Base-by-base conservation (phyloP, 2,329 filamentous ascomycete species). In the Colletotrichum karsti region DNA sequence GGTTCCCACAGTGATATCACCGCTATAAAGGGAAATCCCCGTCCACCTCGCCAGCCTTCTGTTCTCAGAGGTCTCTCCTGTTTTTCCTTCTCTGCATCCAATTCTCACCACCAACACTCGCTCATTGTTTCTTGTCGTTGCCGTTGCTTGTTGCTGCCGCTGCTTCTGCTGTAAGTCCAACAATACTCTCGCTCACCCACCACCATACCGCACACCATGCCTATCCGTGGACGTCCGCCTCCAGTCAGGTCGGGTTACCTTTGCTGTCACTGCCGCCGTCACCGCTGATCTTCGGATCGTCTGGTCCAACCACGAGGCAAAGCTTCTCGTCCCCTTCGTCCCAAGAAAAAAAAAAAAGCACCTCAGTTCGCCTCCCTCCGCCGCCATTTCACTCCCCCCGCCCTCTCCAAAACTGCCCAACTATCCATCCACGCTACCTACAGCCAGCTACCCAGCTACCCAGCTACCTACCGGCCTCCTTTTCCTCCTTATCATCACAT, bases 1-100 rank as follows among this genome's bases (percentile, higher is more conserved):
- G 61, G 65, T 68, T 68, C 60, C 65, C 65, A 68, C 65, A 68
- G 65, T 68, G 64, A 67, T 67, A 67, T 68, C 65, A 68, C 65
- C 65, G 61, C 61, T 68, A 68, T 68, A 68, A 68, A 68, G 65
- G 46, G 35, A 64, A 68, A 41, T 68, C 53, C 60, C 65, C 60
- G 20, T 64, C 65, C 54, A 28, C 42, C 53, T 65, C 39, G 15
- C 9, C 18, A 18, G 15, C 39, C 15, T 54, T 10, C 15, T 30
- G 12, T 15, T 28, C 30, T 28, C 12, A 28, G 53, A 53, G 35
- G 46, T 15, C 48, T 65, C 46, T 59, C 30, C 53, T 58, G 63
- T 33, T 41, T 35, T n/a, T 37, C 44, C 37, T 42, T 50, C 42
- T 42, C 24, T 59, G 24, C 46, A 41, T 20, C 24, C 44, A 54